These are phyloP conservation scores for Priceomyces haplophilus DNA, from an alignment of 805 yeast genomes.

Conservation along the genomic window DNA sequence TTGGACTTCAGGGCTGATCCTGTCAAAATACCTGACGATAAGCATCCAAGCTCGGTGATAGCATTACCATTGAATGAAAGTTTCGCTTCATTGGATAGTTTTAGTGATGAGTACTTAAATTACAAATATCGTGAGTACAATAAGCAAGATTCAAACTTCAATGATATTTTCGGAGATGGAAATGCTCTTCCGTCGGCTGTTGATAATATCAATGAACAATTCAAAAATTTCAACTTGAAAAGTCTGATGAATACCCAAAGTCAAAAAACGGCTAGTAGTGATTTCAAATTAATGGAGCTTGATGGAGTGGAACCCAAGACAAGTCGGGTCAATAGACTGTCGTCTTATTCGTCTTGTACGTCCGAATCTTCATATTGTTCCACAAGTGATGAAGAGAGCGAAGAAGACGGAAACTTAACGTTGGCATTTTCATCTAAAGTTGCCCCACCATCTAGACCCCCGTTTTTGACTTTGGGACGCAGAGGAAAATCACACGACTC, in stretches of 20 bases:
- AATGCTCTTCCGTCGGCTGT: not conserved
- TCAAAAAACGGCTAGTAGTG: conserved; percentile 1
- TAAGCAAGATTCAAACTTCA: conserved; percentile 5
- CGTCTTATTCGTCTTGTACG: conserved; percentile 11
- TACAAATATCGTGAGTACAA: conserved; percentile 34
- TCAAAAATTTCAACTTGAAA: conserved; percentile 34
- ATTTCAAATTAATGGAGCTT: conserved; percentile 7
- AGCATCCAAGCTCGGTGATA: conserved; percentile 62
- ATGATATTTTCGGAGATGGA: not conserved
- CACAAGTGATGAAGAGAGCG: conserved; percentile 20
- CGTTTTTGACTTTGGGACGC: conserved; percentile 27
- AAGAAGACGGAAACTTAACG: conserved; percentile 43
- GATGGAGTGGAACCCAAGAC: conserved; percentile 23
- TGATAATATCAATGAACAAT: conserved; percentile 28
- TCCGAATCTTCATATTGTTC: conserved; percentile 13
- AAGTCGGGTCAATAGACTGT: conserved; percentile 4
- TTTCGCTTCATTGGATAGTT: conserved; percentile 74
- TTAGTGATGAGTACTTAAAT: conserved; percentile 54
- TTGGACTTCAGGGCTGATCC: conserved; percentile 32
- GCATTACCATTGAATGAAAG: conserved; percentile 68
- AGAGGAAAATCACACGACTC: conserved; percentile 43
- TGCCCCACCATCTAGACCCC: conserved; percentile 31
- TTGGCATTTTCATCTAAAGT: conserved; percentile 44
- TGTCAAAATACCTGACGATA: conserved; percentile 19
- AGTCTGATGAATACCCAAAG: conserved; percentile 31